A percentile compares a stretch with the other conserved stretches of the same genome.
These are phyloP conservation scores for Xylaria telfairii DNA, from an alignment of 495 filamentous ascomycete genomes.

Conservation along the genomic window DNA sequence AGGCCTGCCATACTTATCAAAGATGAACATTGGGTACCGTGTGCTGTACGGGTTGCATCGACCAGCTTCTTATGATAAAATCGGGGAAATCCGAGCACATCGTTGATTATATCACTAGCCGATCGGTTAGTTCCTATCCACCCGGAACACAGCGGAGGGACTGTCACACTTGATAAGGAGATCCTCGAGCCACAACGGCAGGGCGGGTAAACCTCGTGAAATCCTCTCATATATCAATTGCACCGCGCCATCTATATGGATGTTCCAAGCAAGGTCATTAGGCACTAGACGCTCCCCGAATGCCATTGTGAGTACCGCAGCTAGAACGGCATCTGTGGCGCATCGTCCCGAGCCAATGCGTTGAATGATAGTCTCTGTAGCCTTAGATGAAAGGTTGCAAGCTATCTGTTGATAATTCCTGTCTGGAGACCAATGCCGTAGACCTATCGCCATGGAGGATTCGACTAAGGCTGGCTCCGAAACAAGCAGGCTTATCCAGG, in stretches of 20 bases:
- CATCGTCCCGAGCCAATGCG: conserved; percentile 27
- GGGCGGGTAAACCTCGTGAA: conserved; percentile 8
- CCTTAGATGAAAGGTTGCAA: background rate
- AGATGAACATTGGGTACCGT: background rate
- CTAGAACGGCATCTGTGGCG: conserved; percentile 34
- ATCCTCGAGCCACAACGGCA: background rate
- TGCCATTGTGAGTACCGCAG: conserved; percentile 37
- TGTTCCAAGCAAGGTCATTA: conserved; percentile 32
- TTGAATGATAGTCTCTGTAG: conserved; percentile 7
- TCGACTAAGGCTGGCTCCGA: conserved; percentile 38
- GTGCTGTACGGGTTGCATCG: background rate
- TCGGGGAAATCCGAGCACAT: conserved; percentile 11
- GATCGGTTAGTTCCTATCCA: background rate
- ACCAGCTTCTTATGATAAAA: conserved; percentile 14
- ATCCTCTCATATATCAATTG: conserved; percentile 34
- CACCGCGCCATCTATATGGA: conserved; percentile 38
- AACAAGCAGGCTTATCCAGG: conserved; percentile 27
- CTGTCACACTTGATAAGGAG: background rate
- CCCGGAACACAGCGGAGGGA: background rate
- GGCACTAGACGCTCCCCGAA: conserved; percentile 32
- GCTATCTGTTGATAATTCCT: conserved; percentile 3
- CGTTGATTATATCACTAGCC: conserved; percentile 5
- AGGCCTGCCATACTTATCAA: background rate
- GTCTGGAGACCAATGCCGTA: conserved; percentile 11
- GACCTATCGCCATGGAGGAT: conserved; percentile 33